These are phyloP conservation scores for Scheffersomyces parashehatae DNA, from an alignment of 1,139 yeast genomes.

Conservation along the genomic window DNA sequence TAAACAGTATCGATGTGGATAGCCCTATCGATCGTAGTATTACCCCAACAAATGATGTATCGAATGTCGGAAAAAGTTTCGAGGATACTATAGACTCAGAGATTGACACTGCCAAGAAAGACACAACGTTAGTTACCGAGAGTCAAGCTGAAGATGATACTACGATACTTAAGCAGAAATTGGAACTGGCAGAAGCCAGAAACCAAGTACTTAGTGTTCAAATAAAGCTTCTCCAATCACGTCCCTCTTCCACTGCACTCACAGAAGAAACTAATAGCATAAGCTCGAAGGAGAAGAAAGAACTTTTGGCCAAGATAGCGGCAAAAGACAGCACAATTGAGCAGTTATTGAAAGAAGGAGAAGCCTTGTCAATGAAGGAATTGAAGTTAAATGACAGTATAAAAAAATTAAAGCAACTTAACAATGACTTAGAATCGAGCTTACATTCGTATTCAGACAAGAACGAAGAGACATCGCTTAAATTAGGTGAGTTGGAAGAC, in stretches of 20 bases:
- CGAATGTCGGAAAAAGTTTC: too few relatives aligned
- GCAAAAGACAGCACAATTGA: slow-evolving; percentile 60
- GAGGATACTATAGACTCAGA: too few relatives aligned
- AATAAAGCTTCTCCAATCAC: neutral
- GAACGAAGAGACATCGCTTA: slow-evolving; percentile 28
- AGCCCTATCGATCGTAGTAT: slow-evolving; percentile 1
- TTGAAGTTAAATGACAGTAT: slow-evolving; percentile 67
- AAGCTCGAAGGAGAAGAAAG: slow-evolving; percentile 2
- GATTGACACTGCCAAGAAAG: too few relatives aligned
- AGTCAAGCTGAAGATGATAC: too few relatives aligned
- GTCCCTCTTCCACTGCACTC: too few relatives aligned
- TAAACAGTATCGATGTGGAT: slow-evolving; percentile 1
- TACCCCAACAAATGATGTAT: too few relatives aligned
- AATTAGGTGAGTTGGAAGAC: slow-evolving; percentile 36
- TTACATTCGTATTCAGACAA: slow-evolving; percentile 34
- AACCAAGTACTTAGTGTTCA: slow-evolving; percentile 4
- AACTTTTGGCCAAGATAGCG: slow-evolving; percentile 25
- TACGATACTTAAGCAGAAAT: slow-evolving; percentile 4
- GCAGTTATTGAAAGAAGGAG: slow-evolving; percentile 74
- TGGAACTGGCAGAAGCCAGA: slow-evolving; percentile 6
- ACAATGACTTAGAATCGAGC: slow-evolving; percentile 41
- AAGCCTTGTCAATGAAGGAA: slow-evolving; percentile 72
- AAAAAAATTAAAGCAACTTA: slow-evolving; percentile 58
- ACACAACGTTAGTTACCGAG: too few relatives aligned
- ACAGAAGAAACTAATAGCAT: too few relatives aligned